Percentiles rank a stretch among this genome's conserved stretches.
Evolutionary conservation across 768 basidiomycete genomes (phyloP).

Genomic region (Pleurotus ostreatus): DNA sequence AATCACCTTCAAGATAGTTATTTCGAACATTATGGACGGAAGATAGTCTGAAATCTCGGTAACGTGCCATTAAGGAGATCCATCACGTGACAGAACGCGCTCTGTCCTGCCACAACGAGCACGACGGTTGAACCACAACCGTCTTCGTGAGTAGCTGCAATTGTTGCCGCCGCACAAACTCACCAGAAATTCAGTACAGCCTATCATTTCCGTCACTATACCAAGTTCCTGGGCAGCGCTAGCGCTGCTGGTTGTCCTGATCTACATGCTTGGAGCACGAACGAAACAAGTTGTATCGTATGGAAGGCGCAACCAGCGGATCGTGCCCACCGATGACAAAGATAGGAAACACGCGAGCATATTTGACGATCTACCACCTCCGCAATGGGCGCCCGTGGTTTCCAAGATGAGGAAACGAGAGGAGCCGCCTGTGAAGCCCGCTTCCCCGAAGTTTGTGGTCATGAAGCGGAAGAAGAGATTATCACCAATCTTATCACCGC

Average conservation of each 20-base stretch:
- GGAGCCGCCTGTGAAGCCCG: slow-evolving; percentile 28
- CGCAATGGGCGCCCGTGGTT: slow-evolving; percentile 30
- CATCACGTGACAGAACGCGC: slow-evolving; percentile 1
- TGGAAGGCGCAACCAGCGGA: slow-evolving; percentile 57
- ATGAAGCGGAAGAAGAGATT: slow-evolving; percentile 36
- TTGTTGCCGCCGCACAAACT: background rate
- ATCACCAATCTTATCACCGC: slow-evolving; percentile 30
- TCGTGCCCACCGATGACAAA: slow-evolving; percentile 42
- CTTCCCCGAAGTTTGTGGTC: slow-evolving; percentile 35
- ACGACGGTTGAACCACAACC: background rate
- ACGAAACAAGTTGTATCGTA: slow-evolving; percentile 67
- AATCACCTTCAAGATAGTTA: slow-evolving; percentile 40
- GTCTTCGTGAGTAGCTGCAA: background rate
- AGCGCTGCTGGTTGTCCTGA: background rate
- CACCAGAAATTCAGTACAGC: background rate
- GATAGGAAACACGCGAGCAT: slow-evolving; percentile 28
- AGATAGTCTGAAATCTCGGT: background rate
- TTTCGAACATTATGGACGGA: slow-evolving; percentile 34
- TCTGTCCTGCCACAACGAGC: background rate
- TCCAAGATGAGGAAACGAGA: slow-evolving; percentile 46
- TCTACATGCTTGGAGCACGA: slow-evolving; percentile 50
- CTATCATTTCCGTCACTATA: background rate
- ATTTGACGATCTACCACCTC: slow-evolving; percentile 40
- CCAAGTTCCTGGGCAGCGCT: background rate
- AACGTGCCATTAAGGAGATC: background rate